Evolutionary conservation across 1,139 yeast species (phyloP), one percentile per base, ranked within the genome.

Genomic region (Candida pseudoviswanathii): DNA sequence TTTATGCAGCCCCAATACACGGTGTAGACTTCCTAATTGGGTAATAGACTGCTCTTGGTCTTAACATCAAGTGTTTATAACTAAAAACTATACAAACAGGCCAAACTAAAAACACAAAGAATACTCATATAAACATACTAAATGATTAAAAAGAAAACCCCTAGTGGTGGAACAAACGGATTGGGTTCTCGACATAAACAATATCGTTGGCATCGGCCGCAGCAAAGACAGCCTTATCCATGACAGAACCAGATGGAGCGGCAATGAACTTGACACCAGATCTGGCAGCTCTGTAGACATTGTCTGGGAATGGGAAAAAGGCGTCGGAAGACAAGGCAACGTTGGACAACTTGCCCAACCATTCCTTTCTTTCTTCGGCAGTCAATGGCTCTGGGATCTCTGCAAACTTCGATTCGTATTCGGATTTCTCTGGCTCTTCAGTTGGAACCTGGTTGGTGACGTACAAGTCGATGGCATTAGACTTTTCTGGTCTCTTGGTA

Each of bases 231-330:
- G 94, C 96, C 78, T 89, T 86, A 74, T 94, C 99, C 92, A 90
- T 94, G 56, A 95, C 97, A 16, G 97, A 90, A 47, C 99, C 99
- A 48, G 96, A 83, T 54, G 99, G 97, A 47, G 99, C 99, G 62
- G 97, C 96, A 65, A 94, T 81, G 75, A 77, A 94, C 73, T 89
- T 90, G 62, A 91, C 99, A 69, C 99, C 99, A 26, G 96, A 87
- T 77, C 89, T 85, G 49, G 86, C 97, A 54, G 98, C 98, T 71
- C 99, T 84, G 83, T 92, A 91, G 60, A 95, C 97, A 66, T 95
- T 94, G 73, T 94, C 99, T 58, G 98, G 96, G 94, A 94, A 94
- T 74, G 99, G 99, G 96, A 94, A 94, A 83, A 94, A 94, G 38
- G 99, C 99, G 70, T 94, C 99, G 3, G 97, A 90, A 16, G 97